Percentiles rank a stretch among this genome's conserved stretches.
phyloP scores from a whole-genome alignment of 306 rosid genomes.

The Lupinus albus region DNA sequence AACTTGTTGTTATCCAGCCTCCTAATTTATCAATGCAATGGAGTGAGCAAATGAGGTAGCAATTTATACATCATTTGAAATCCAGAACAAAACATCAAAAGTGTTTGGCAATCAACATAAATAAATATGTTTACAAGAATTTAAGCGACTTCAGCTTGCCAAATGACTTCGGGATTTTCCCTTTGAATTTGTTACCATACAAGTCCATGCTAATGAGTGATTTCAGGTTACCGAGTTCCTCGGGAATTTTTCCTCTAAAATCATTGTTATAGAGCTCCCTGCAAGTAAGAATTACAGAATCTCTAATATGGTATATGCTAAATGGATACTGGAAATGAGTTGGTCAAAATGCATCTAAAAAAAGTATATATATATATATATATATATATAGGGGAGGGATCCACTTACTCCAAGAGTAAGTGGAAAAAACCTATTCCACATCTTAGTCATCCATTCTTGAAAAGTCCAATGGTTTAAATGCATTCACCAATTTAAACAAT shows the following conservation, averaged over 20 bases:
- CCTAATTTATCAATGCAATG: conserved; percentile 45
- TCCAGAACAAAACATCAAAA: neutral
- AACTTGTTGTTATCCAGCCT: conserved; percentile 80
- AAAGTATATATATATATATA: no score
- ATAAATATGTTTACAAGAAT: conserved; percentile 67
- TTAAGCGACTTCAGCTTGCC: conserved; percentile 79
- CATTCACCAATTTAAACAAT: no score
- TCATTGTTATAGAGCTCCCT: conserved; percentile 92
- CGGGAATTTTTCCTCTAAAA: conserved; percentile 72
- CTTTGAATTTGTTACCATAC: conserved; percentile 78
- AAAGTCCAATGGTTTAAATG: no score
- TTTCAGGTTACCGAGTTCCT: conserved; percentile 73
- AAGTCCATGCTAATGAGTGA: conserved; percentile 84
- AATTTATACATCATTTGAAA: conserved; percentile 32
- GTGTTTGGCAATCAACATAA: conserved; percentile 28
- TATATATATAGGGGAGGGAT: no score
- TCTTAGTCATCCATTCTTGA: no score
- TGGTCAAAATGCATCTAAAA: neutral
- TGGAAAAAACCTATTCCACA: no score
- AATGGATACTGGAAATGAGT: neutral
- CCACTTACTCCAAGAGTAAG: no score
- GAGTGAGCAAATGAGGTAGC: conserved; percentile 11
- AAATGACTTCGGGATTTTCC: conserved; percentile 78
- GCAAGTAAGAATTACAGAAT: conserved; percentile 43
- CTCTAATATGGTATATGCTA: conserved; percentile 6